phyloP scores from a whole-genome alignment of 2,329 filamentous ascomycete species.

The Talaromyces sp. region DNA sequence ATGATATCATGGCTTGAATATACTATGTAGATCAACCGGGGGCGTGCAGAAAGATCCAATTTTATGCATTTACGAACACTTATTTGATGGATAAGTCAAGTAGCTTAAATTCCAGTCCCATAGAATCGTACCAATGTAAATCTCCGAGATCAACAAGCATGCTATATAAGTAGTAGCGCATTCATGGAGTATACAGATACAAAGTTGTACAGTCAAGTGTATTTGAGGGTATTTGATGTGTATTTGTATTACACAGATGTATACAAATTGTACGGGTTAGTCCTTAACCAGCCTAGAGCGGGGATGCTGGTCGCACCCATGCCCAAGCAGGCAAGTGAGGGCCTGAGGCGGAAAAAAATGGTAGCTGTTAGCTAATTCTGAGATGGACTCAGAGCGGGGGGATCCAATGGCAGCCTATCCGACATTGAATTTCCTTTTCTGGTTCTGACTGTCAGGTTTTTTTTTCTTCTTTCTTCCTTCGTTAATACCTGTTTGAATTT shows the following conservation, averaged over 20 bases:
- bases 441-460: not conserved
- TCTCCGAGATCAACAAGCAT: not conserved
- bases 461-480: not conserved
- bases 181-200: not conserved
- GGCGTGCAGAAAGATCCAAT: not conserved
- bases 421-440: conserved; percentile 3
- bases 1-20: not conserved
- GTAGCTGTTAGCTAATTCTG: not conserved
- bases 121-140: not conserved
- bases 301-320: not conserved
- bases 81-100: too few relatives aligned
- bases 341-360: not conserved
- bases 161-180: too few relatives aligned
- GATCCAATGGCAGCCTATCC: conserved; percentile 5
- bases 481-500: not conserved
- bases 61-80: not conserved
- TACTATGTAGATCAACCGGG: not conserved
- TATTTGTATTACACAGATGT: not conserved
- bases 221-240: not conserved
- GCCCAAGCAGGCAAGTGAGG: not conserved
- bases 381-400: not conserved
- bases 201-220: not conserved
- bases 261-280: not conserved
- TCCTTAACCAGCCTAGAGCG: not conserved
- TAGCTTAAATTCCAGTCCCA: not conserved